Conservation (phyloP, 169 alveolate species). For the Blepharisma undulans region DNA sequence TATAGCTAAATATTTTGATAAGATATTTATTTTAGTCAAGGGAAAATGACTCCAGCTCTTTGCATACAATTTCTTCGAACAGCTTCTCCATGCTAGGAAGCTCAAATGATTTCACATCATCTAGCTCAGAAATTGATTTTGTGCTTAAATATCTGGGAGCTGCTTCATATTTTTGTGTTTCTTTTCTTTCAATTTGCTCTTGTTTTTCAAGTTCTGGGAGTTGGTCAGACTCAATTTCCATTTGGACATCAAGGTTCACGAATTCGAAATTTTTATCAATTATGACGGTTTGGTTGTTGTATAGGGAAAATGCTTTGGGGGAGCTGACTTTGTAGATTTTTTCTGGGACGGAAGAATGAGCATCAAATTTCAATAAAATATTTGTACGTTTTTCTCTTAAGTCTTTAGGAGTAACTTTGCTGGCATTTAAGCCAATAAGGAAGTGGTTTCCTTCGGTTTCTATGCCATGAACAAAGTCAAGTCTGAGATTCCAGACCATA, state of each 20-base stretch:
- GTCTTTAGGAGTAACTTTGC: constrained; percentile 19
- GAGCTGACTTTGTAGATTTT: constrained; percentile 12
- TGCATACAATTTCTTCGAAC: background rate
- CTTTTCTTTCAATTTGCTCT: background rate
- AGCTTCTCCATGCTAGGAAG: background rate
- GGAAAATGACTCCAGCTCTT: background rate
- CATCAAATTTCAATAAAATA: background rate
- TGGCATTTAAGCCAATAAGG: background rate
- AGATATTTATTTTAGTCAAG: background rate
- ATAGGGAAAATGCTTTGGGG: background rate
- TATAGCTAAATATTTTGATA: background rate
- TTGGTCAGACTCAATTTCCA: background rate
- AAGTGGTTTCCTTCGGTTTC: background rate
- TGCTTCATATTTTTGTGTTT: background rate
- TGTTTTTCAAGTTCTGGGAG: background rate
- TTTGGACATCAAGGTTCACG: background rate
- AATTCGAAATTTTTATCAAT: background rate
- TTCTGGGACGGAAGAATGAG: background rate
- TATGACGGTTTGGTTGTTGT: background rate
- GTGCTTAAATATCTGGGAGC: background rate
- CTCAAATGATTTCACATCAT: background rate
- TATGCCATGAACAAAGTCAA: constrained; percentile 9
- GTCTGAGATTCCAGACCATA: background rate
- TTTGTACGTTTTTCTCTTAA: background rate
- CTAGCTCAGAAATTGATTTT: background rate